These are phyloP conservation scores for Sporothrix schenckii DNA, from an alignment of 2,329 filamentous ascomycete species.

Conservation along the genomic window DNA sequence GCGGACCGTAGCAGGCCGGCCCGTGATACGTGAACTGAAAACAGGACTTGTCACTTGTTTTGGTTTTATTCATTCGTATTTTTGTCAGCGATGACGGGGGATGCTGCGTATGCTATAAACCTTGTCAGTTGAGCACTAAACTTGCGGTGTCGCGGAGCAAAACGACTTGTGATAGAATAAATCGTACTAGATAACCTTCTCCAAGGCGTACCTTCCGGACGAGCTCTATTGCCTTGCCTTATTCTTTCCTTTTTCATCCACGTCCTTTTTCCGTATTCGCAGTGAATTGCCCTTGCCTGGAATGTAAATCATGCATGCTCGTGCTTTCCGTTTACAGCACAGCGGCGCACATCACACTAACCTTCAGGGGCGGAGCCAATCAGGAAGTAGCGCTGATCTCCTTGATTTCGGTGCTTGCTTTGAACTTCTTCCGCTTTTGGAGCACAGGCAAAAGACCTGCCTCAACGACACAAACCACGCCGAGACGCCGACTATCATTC, in stretches of 20 bases:
- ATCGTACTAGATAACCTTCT: not conserved
- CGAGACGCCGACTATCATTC: not conserved
- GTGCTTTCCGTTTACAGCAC: conserved; percentile 9
- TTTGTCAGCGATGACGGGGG: not conserved
- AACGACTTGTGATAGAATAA: not conserved
- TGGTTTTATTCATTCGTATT: not conserved
- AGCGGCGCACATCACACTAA: not conserved
- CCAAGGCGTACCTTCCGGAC: not conserved
- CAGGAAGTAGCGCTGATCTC: not conserved
- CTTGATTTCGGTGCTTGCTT: not conserved
- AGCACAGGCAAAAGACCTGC: not conserved
- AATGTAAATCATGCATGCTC: not conserved
- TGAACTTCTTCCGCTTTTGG: conserved; percentile 5
- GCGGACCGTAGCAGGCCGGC: not conserved
- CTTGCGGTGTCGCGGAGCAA: not conserved
- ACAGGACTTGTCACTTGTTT: not conserved
- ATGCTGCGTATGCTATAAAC: not conserved
- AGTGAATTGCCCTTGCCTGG: conserved; percentile 1
- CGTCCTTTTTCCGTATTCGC: not conserved
- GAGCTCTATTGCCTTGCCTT: not conserved
- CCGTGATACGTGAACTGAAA: conserved; percentile 4
- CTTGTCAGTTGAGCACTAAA: not conserved
- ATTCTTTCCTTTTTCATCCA: not conserved
- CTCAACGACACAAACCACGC: not conserved
- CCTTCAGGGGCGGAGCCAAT: not conserved